Evolutionary conservation across 176 grass and related monocot species (phyloP).

Genomic region (Areca catechu): DNA sequence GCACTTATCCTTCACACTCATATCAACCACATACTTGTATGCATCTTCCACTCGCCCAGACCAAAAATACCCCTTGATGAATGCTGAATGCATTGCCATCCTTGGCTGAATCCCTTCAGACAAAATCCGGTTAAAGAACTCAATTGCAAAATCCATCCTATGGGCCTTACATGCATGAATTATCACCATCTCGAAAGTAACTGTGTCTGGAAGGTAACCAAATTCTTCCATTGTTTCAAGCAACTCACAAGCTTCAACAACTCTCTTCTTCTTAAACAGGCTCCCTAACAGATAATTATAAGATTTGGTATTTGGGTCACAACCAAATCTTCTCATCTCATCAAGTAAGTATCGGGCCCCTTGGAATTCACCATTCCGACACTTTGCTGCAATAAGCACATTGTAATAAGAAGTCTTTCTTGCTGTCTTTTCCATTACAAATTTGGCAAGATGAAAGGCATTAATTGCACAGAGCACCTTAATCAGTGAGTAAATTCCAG

Average conservation of each 20-base stretch:
- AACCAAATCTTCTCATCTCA: slow-evolving; percentile 55
- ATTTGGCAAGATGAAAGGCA: slow-evolving; percentile 45
- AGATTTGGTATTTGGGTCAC: slow-evolving; percentile 52
- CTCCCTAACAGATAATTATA: slow-evolving; percentile 77
- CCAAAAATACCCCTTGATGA: slow-evolving; percentile 70
- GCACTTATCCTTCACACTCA: slow-evolving; percentile 46
- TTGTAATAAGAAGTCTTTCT: slow-evolving; percentile 54
- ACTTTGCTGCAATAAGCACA: slow-evolving; percentile 52
- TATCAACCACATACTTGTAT: slow-evolving; percentile 42
- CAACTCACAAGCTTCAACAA: slow-evolving; percentile 51
- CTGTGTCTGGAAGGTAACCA: slow-evolving; percentile 25
- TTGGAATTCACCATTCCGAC: slow-evolving; percentile 43
- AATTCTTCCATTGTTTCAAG: slow-evolving; percentile 62
- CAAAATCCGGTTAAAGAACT: slow-evolving; percentile 55
- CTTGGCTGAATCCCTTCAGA: slow-evolving; percentile 42
- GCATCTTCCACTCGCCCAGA: slow-evolving; percentile 41
- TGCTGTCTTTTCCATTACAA: slow-evolving; percentile 44
- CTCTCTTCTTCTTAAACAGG: slow-evolving; percentile 56
- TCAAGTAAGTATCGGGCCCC: slow-evolving; percentile 64
- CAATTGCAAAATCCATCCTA: slow-evolving; percentile 50
- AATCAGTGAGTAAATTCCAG: slow-evolving; percentile 69
- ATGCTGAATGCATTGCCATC: slow-evolving; percentile 54
- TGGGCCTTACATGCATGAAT: slow-evolving; percentile 55
- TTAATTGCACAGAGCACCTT: slow-evolving; percentile 46
- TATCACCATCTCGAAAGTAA: slow-evolving; percentile 55